Base-by-base conservation (phyloP, 2,329 filamentous ascomycete genomes). In the Triangularia setosa region DNA sequence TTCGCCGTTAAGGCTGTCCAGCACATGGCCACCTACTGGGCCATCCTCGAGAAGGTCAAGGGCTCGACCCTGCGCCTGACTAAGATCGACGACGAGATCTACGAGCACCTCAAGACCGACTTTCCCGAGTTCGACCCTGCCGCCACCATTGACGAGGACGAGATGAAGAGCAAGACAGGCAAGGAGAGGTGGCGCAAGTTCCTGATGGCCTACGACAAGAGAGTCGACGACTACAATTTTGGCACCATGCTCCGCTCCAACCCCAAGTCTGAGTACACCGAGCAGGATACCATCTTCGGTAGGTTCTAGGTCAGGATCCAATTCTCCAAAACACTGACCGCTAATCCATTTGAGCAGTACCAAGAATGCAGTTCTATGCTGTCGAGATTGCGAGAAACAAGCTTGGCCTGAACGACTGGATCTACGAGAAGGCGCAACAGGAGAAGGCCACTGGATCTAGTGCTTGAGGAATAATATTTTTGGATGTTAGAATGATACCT, bases 1-100 rank as follows among this genome's bases (percentile, higher is more conserved):
- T 99, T 99, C 74, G 95, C 95, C 28, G 95, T 99, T 73, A 98
- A 98, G 83, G 93, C 90, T 60, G 95, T 98, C 40, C 91, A 97
- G 78, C 95, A 99, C 78, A 92, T 99, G 85, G 87, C 92, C 74
- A 97, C 94, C 58, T 98, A 99, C 84, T 99, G 94, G 94, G 84
- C 89, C 60, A 94, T 99, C 75, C 90, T 99, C 72, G 90, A 97
- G 79, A 92, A 90, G 75, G 87, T 96, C 70, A 91, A 87, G 72
- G 95, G 94, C 70, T 97, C 93, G n/a, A 82, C 88, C 68, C 83
- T 99, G 65, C 91, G 92, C 67, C 86, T 99, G 68, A 99, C 95
- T 67, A 95, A 94, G 81, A 85, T 96, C 73, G 95, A 99, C 79
- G 90, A 98, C 76, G 93, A 97, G 54, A 99, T 99, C 78, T 88